Evolutionary conservation across 371 early-diverging fungal species (phyloP).

Genomic region (Mucor indicus): DNA sequence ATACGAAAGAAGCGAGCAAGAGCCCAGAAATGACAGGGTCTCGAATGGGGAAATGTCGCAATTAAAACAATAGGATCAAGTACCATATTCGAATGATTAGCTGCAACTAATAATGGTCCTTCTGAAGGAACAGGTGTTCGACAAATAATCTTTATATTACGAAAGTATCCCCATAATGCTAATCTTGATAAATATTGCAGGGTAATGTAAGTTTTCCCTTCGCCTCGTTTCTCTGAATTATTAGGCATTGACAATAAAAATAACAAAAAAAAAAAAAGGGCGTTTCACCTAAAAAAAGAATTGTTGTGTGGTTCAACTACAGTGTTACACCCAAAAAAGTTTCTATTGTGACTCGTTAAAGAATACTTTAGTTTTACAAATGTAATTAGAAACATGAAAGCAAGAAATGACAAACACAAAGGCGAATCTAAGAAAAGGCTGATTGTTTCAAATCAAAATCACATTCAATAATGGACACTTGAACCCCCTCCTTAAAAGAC

Average conservation of each 20-base stretch:
- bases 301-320: no score
- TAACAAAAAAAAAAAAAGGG: conserved; percentile 6
- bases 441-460: no score
- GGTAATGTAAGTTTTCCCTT: conserved; percentile 37
- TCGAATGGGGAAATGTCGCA: conserved; percentile 49
- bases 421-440: no score
- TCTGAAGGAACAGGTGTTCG: conserved; percentile 29
- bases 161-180: conserved; percentile 48
- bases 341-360: no score
- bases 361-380: no score
- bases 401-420: no score
- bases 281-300: conserved; percentile 1
- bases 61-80: conserved; percentile 54
- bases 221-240: conserved; percentile 25
- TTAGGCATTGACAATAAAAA: background rate
- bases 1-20: conserved; percentile 50
- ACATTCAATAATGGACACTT: no score
- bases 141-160: conserved; percentile 42
- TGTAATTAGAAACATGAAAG: no score
- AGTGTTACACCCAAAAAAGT: no score
- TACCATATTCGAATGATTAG: conserved; percentile 60
- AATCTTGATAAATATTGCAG: conserved; percentile 37
- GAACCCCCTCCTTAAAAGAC: no score
- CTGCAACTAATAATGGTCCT: conserved; percentile 45
- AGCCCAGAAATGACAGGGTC: conserved; percentile 62